These are phyloP conservation scores for Ogataea thermomethanolica DNA, from an alignment of 805 yeast genomes.

Conservation along the genomic window DNA sequence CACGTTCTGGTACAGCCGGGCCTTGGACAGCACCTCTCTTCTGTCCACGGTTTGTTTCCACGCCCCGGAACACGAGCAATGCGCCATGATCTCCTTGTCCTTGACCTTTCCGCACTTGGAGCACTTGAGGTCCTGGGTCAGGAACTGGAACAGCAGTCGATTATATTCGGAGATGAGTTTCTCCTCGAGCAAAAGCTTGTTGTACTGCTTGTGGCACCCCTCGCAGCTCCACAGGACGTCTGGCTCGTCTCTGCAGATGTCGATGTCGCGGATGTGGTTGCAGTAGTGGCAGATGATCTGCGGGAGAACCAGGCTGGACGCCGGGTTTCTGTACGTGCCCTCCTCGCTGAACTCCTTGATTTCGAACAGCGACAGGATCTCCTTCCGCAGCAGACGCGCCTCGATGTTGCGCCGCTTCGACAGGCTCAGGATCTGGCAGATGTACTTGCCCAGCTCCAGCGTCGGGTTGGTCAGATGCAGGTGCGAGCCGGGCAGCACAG, in stretches of 20 bases:
- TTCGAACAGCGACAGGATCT: conserved; percentile 68
- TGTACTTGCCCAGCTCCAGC: conserved; percentile 70
- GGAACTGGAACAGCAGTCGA: conserved; percentile 53
- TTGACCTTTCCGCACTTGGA: conserved; percentile 67
- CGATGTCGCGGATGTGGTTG: conserved; percentile 68
- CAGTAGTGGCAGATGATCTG: conserved; percentile 80
- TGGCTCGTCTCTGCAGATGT: conserved; percentile 70
- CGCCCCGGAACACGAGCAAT: conserved; percentile 85
- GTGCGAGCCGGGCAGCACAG: conserved; percentile 72
- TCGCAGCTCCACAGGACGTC: conserved; percentile 55
- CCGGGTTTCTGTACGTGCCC: conserved; percentile 71
- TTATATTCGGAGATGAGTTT: conserved; percentile 63
- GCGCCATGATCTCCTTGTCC: conserved; percentile 63
- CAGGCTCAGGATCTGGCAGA: conserved; percentile 69
- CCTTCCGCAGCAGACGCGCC: conserved; percentile 69
- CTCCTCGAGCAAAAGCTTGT: conserved; percentile 75
- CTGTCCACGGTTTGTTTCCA: conserved; percentile 62
- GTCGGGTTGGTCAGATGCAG: conserved; percentile 62
- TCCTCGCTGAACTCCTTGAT: conserved; percentile 80
- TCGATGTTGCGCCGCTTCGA: conserved; percentile 66
- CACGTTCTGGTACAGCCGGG: conserved; percentile 53
- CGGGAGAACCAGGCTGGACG: conserved; percentile 61
- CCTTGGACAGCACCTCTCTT: conserved; percentile 41
- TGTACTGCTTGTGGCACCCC: conserved; percentile 61
- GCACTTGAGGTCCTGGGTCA: conserved; percentile 80